Evolutionary conservation across 345 rosid species (phyloP), one percentile per base, ranked within the genome.

Genomic region (Salix brachista): DNA sequence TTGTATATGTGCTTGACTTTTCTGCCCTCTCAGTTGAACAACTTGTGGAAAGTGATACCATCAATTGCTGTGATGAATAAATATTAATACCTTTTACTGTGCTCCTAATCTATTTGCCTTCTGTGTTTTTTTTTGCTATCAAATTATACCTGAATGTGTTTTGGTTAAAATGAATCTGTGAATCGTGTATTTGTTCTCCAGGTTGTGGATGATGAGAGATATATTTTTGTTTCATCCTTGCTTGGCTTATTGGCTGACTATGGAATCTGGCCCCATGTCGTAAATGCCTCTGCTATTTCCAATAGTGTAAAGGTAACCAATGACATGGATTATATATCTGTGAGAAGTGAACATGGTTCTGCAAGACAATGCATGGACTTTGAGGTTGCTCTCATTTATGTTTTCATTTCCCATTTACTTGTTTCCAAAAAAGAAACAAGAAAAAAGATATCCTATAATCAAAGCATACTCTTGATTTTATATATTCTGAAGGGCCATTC

Each of bases 141-240:
- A 64, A 70, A 56, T 52, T 62, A 25, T 69, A 26, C 25, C 60
- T 46, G 19, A 71, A 32, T 23, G n/a, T 58, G 36, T 9, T 21
- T 19, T 76, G 36, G 39, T 5, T 23, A 44, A 71, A 60, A 17
- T 61, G 41, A 11, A 26, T 36, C 36, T 46, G 17, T 62, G 69
- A 46, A 67, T 69, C 37, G 39, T 44, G 14, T 61, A 16, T 26
- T 48, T 6, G 25, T 65, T 69, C 32, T 86, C 75, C 80, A 96
- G 99, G 94, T 65, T 81, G 86, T 81, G 75, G 96, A 93, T 84
- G 97, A 91, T 64, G 97, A 93, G 83, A 88, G 88, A 81, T 93
- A 89, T 72, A 52, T 95, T 65, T 95, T 91, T 81, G 83, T 84
- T 88, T 90, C 98, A 76, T 93, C 98, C 70, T 85, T 93, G 90